Conservation (phyloP, 2,329 filamentous ascomycete species). For the Tolypocladium capitatum region DNA sequence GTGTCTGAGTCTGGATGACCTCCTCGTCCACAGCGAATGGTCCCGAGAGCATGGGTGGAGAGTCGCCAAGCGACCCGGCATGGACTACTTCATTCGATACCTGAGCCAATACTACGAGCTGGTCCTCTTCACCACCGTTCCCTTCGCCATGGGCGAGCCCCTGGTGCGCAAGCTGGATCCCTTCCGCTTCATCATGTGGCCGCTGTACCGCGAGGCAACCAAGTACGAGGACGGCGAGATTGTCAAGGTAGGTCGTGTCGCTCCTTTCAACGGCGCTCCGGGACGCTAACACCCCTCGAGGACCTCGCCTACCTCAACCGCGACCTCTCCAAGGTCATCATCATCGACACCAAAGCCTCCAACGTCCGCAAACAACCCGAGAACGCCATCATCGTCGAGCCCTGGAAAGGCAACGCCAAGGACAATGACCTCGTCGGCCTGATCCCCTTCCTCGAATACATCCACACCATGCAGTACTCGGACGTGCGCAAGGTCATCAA, state of each 20-base stretch:
- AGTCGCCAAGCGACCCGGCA: slow-evolving; percentile 82
- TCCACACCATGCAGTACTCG: slow-evolving; percentile 81
- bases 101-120: slow-evolving; percentile 96
- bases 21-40: slow-evolving; percentile 93
- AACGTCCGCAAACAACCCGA: slow-evolving; percentile 89
- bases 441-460: slow-evolving; percentile 95
- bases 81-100: slow-evolving; percentile 96
- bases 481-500: slow-evolving; percentile 79
- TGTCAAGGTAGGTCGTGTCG: slow-evolving; percentile 56
- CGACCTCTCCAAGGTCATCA: slow-evolving; percentile 86
- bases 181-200: slow-evolving; percentile 90
- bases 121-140: slow-evolving; percentile 85
- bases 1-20: slow-evolving; percentile 82
- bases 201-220: slow-evolving; percentile 90
- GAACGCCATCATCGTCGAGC: slow-evolving; percentile 82
- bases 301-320: slow-evolving; percentile 97
- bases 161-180: slow-evolving; percentile 89
- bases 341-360: slow-evolving; percentile 73
- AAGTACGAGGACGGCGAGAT: slow-evolving; percentile 94
- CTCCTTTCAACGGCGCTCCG: neutral
- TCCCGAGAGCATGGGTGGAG: slow-evolving; percentile 88
- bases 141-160: slow-evolving; percentile 71
- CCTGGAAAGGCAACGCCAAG: slow-evolving; percentile 73
- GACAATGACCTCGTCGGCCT: slow-evolving; percentile 79
- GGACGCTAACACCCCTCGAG: slow-evolving; percentile 28